Conservation (phyloP, 345 rosid genomes). For the Dimocarpus longan region DNA sequence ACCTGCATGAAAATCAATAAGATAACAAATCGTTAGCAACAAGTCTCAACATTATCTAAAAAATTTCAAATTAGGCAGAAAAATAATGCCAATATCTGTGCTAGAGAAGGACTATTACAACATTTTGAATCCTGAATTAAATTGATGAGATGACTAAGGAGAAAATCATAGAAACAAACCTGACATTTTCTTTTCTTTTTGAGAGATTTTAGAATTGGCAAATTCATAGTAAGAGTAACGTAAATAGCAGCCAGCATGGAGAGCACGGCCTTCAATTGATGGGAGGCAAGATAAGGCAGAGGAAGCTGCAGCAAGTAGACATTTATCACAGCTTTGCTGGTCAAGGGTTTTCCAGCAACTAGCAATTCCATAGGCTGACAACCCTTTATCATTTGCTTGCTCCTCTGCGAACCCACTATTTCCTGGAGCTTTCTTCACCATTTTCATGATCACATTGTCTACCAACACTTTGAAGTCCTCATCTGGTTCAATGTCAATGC, state of each 20-base stretch:
- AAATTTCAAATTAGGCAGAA: background rate
- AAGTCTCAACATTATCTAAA: background rate
- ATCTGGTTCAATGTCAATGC: conserved; percentile 11
- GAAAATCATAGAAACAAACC: background rate
- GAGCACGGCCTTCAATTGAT: conserved; percentile 44
- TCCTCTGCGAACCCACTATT: conserved; percentile 32
- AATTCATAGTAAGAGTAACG: conserved; percentile 46
- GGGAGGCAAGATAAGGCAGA: conserved; percentile 43
- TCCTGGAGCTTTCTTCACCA: conserved; percentile 31
- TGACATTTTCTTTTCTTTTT: background rate
- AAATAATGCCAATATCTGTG: no score
- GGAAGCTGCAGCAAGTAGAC: conserved; percentile 40
- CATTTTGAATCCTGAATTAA: no score
- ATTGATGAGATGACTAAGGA: no score
- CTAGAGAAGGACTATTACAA: no score
- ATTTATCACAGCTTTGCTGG: conserved; percentile 31
- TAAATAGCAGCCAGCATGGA: conserved; percentile 53
- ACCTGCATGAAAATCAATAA: conserved; percentile 25
- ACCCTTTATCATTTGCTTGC: conserved; percentile 7
- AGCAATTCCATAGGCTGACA: conserved; percentile 42
- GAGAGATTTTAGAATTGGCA: conserved; percentile 15
- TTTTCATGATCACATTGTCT: conserved; percentile 20
- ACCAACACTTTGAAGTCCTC: conserved; percentile 32
- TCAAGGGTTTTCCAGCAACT: conserved; percentile 48
- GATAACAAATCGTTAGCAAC: background rate